These are phyloP conservation scores for Stephanodiscus minutulus DNA, from an alignment of 108 stramenopile species.

Conservation along the genomic window DNA sequence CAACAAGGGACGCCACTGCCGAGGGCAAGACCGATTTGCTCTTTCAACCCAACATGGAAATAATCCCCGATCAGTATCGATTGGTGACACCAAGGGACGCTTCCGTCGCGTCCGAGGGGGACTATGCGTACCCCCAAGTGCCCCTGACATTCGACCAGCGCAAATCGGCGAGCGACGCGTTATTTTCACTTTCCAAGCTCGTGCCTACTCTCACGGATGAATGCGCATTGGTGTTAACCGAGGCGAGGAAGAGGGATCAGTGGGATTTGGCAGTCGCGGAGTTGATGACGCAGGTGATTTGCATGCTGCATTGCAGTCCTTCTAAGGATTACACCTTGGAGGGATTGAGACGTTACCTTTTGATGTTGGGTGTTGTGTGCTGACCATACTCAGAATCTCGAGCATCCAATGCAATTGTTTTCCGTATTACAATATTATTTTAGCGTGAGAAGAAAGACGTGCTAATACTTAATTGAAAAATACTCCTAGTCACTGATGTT, in stretches of 20 bases:
- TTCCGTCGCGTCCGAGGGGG: conserved; percentile 25
- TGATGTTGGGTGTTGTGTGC: conserved; percentile 74
- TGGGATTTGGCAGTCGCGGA: conserved; percentile 89
- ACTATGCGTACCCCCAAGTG: conserved; percentile 62
- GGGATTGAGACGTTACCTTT: conserved; percentile 69
- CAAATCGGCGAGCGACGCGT: conserved; percentile 74
- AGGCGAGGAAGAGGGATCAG: conserved; percentile 66
- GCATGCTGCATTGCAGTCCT: conserved; percentile 61
- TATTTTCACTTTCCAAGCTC: conserved; percentile 72
- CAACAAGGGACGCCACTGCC: not conserved
- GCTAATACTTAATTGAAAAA: too few species aligned
- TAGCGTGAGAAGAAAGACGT: too few species aligned
- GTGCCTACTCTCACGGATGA: conserved; percentile 70
- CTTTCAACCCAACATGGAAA: conserved; percentile 67
- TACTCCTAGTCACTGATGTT: too few species aligned
- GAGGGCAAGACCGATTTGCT: conserved; percentile 39
- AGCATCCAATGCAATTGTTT: too few species aligned
- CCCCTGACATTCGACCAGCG: conserved; percentile 80
- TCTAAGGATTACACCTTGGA: conserved; percentile 70
- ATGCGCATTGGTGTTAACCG: conserved; percentile 72
- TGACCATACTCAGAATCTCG: too few species aligned
- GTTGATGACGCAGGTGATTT: conserved; percentile 81
- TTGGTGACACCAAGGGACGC: conserved; percentile 44
- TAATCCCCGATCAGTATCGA: conserved; percentile 71
- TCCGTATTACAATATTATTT: too few species aligned